Evolutionary conservation across 805 yeast species (phyloP), one percentile per base, ranked within the genome.

Genomic region (Clavispora santaluciae): DNA sequence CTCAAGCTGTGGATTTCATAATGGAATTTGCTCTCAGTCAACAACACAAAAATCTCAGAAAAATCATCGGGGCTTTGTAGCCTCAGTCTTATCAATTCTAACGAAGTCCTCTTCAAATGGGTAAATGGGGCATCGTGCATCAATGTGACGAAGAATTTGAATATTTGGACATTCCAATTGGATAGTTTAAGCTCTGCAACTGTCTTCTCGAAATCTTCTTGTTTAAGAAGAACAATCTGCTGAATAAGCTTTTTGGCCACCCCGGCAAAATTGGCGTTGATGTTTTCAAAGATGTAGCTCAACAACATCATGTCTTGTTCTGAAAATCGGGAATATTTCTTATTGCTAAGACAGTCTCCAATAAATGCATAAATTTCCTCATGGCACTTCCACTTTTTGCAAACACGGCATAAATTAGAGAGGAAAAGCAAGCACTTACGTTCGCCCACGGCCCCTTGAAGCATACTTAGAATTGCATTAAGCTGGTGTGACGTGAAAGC

Each of bases 201-300:
- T 20, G 54, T 40, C 8, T 42, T 40, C 12, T 49, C 57, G 36
- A 63, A 57, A 11, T 59, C 65, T 1, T 56, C 62, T 2, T 51
- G 46, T 18, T 59, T 57, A 23, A 57, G 41, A 15, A 59, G 48
- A 13, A 64, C 66, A 13, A 64, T 50, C 21, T 56, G 56, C 44
- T 68, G 72, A 18, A 70, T 54, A 4, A 67, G 45, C 35, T 46
- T 53, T 41, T 68, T 69, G 6, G 63, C 67, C 35, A 64, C 53
- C 0, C 42, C 35, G 21, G 54, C 60, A 41, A 49, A 67, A 15
- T 55, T 55, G 2, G 36, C 36, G 2, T 48, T 37, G 9, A 56
- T 25, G n/a, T 36, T 26, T 21, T 47, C 41, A 31, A 57, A 63
- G 21, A 62, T 42, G 8, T 44, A 38, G 23, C 64, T 56, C 36